These are phyloP conservation scores for Rhazya stricta DNA, from an alignment of 257 asterid genomes.

Conservation along the genomic window DNA sequence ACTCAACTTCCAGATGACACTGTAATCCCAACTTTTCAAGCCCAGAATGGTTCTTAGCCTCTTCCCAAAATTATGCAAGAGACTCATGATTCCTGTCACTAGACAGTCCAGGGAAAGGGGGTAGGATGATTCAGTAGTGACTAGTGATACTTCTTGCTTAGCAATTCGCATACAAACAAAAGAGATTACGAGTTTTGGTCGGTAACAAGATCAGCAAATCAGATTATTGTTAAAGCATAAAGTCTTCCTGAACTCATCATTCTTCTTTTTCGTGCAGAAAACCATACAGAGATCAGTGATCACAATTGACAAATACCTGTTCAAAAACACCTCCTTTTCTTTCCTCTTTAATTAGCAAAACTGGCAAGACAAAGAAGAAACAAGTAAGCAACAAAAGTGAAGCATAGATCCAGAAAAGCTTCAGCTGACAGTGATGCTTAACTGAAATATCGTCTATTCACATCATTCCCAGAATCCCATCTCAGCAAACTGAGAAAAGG, in stretches of 20 bases:
- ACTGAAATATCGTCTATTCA: conserved; percentile 34
- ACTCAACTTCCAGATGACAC: conserved; percentile 63
- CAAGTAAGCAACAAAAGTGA: conserved; percentile 9
- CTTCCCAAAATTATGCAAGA: conserved; percentile 50
- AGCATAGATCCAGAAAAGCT: conserved; percentile 13
- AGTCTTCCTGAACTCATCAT: conserved; percentile 19
- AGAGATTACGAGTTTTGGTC: neutral
- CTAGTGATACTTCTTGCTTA: neutral
- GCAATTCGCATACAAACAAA: neutral
- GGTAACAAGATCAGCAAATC: conserved; percentile 30
- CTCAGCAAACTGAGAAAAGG: conserved; percentile 21
- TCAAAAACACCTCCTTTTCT: conserved; percentile 6
- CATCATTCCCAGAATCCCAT: conserved; percentile 27
- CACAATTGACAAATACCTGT: conserved; percentile 11
- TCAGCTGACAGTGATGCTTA: conserved; percentile 44
- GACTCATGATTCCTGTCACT: conserved; percentile 38
- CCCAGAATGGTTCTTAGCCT: conserved; percentile 66
- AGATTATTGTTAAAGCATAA: conserved; percentile 26
- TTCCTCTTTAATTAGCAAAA: conserved; percentile 17
- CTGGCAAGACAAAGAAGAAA: conserved; percentile 9
- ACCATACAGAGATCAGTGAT: neutral
- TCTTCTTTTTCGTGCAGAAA: conserved; percentile 1
- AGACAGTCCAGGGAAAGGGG: neutral
- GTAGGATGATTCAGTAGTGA: neutral
- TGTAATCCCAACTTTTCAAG: conserved; percentile 66